Base-by-base conservation (phyloP, 2,329 filamentous ascomycete genomes). In the Pseudogymnoascus sp. region DNA sequence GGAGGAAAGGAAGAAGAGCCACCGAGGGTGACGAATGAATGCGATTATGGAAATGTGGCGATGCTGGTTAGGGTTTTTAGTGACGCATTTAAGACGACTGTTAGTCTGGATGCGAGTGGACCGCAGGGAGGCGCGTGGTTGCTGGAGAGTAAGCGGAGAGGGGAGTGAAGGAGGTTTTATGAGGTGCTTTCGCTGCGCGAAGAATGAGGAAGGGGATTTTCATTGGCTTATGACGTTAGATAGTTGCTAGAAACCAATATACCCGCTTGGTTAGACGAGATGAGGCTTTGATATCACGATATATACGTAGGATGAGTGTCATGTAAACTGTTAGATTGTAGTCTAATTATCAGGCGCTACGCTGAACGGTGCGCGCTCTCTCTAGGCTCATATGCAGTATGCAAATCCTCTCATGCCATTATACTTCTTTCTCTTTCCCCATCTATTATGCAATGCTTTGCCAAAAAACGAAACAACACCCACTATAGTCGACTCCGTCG, bases 31-130 rank as follows among this genome's bases (percentile, higher is more conserved):
- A 82, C 74, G 2, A 91, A 86, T 69, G 92, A 97, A 75, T 88
- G 89, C 11, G 90, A 97, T 70, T 89, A 88, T 68, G 79, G 84
- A 67, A 94, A 90, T 69, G 78, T 90, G 62, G 90, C 88, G 0
- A 88, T 94, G 76, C 87, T 85, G 38, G 81, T 97, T 1, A 75
- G 87, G 58, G 89, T 96, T 2, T 80, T 91, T 20, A 81, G 85
- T 12, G 86, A 92, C 75, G 77, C 89, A 60, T 79, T 76, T 64
- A 84, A 83, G 66, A 89, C 90, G 32, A 96, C 89, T 1, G 79
- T 93, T 22, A 89, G 84, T 65, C 72, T 91, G 28, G 87, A 89
- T 70, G 79, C 84, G 1, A 86, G 85, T 63, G 86, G 86, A 0
- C 79, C 81, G 0, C 81, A 81, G 1, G 86, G 85, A 1, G 85